Conservation (phyloP, 2,329 filamentous ascomycete species). For the Huntiella savannae region DNA sequence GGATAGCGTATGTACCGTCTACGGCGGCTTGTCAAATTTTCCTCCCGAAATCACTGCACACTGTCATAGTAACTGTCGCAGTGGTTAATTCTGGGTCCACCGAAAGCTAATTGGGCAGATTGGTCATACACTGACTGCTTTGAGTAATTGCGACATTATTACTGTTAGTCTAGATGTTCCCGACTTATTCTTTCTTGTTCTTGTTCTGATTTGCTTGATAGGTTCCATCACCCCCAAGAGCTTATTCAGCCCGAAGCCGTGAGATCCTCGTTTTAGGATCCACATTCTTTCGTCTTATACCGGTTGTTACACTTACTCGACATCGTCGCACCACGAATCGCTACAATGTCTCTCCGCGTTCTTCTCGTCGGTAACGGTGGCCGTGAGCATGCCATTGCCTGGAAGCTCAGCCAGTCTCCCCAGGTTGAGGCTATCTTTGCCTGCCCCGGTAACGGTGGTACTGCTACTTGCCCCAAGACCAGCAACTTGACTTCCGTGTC, state of each 20-base stretch:
- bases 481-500: slow-evolving; percentile 52
- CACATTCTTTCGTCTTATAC: slow-evolving; percentile 1
- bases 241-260: slow-evolving; percentile 1
- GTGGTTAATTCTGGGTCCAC: slow-evolving; percentile 2
- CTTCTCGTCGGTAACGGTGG: slow-evolving; percentile 87
- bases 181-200: not conserved
- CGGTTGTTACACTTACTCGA: not conserved
- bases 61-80: not conserved
- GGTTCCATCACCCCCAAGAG: slow-evolving; percentile 1
- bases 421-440: slow-evolving; percentile 56
- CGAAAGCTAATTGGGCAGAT: not conserved
- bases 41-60: not conserved
- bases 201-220: slow-evolving; percentile 5
- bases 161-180: no score
- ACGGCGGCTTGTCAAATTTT: slow-evolving; percentile 2
- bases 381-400: slow-evolving; percentile 83
- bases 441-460: slow-evolving; percentile 74
- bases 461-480: slow-evolving; percentile 49
- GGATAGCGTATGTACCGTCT: not conserved
- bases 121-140: not conserved
- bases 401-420: slow-evolving; percentile 75
- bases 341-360: slow-evolving; percentile 27
- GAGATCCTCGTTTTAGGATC: slow-evolving; percentile 1
- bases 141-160: no score
- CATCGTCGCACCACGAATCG: not conserved